Percentiles rank a stretch among this genome's conserved stretches.
phyloP scores from a whole-genome alignment of 2,329 filamentous ascomycete species.

The Xylaria sp. region DNA sequence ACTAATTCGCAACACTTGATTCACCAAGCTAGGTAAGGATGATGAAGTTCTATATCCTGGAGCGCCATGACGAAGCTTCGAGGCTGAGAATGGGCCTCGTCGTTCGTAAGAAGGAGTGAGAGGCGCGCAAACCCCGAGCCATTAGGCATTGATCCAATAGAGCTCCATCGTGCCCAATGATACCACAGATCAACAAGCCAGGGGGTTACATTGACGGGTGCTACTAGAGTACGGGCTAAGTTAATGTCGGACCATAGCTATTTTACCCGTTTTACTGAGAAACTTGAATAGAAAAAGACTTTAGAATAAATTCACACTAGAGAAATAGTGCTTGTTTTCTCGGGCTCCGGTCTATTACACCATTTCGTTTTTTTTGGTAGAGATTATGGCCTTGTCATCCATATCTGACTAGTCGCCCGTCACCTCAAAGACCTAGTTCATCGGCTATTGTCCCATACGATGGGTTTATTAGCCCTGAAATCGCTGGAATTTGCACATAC shows the following conservation, averaged over 20 bases:
- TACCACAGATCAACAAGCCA: constrained; percentile 3
- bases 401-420: background rate
- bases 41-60: background rate
- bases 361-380: too few relatives aligned
- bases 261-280: background rate
- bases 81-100: constrained; percentile 11
- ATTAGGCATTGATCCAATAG: constrained; percentile 23
- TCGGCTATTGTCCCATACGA: constrained; percentile 6
- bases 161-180: constrained; percentile 28
- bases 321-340: background rate
- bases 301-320: background rate
- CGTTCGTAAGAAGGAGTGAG: background rate
- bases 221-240: constrained; percentile 2
- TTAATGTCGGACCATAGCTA: constrained; percentile 16
- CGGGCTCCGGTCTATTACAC: background rate
- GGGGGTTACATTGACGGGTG: constrained; percentile 24
- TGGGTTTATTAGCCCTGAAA: background rate
- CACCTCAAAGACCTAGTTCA: background rate
- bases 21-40: background rate
- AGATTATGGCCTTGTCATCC: background rate
- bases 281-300: background rate
- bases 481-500: constrained; percentile 12
- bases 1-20: background rate
- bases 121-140: constrained; percentile 3
- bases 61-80: background rate